A percentile compares a stretch with the other conserved stretches of the same genome.
phyloP scores from a whole-genome alignment of 2,329 filamentous ascomycete genomes.

The Pseudocercospora musae region DNA sequence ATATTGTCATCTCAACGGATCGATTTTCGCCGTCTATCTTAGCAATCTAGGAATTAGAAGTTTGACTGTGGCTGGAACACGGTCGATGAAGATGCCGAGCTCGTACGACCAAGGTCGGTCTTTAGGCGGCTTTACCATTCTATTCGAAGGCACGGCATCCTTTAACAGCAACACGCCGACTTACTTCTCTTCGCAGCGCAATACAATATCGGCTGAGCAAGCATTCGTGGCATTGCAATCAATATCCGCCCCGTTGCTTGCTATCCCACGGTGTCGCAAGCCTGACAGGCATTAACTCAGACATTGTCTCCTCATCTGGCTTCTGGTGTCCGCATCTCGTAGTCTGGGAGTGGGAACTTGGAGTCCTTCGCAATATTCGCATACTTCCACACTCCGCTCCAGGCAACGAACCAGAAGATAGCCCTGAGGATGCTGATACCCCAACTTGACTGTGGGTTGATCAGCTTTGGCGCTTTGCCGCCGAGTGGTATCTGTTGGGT shows the following conservation, averaged over 20 bases:
- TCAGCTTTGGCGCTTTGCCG: conserved; percentile 22
- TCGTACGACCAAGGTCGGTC: background rate
- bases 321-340: background rate
- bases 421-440: conserved; percentile 27
- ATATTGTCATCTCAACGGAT: background rate
- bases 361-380: background rate
- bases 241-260: background rate
- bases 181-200: background rate
- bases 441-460: conserved; percentile 24
- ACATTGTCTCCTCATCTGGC: background rate
- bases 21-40: background rate
- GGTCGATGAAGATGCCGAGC: background rate
- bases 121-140: background rate
- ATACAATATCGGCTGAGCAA: background rate
- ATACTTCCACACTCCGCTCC: conserved; percentile 12
- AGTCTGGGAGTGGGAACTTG: background rate
- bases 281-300: background rate
- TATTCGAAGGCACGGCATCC: background rate
- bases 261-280: background rate
- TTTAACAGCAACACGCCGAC: background rate
- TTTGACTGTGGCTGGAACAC: background rate
- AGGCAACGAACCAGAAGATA: conserved; percentile 21
- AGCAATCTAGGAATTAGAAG: background rate
- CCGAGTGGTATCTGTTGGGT: conserved; percentile 31
- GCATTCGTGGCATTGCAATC: background rate